Evolutionary conservation across 2,329 filamentous ascomycete genomes (phyloP).

Genomic region (Diaporthe amygdali): DNA sequence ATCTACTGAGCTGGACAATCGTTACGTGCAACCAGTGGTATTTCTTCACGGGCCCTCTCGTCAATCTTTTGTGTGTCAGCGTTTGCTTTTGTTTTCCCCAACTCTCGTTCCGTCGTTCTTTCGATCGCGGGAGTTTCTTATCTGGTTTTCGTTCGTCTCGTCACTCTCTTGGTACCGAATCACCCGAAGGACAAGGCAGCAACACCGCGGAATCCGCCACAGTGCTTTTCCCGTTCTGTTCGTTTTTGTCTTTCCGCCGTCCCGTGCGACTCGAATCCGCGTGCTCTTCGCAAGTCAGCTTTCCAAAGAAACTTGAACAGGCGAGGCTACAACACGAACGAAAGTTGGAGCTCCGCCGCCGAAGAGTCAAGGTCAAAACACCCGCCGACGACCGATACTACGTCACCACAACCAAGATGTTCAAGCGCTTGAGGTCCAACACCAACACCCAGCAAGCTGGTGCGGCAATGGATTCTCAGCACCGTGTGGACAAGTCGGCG

Average conservation of each 20-base stretch:
- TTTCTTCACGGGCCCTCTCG: constrained; percentile 59
- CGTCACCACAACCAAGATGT: constrained; percentile 68
- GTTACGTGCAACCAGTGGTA: constrained; percentile 37
- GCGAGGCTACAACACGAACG: constrained; percentile 19
- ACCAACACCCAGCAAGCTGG: constrained; percentile 52
- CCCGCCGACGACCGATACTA: constrained; percentile 18
- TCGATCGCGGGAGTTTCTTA: constrained; percentile 33
- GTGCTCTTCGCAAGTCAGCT: constrained; percentile 25
- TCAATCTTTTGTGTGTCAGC: constrained; percentile 49
- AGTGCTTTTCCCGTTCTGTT: constrained; percentile 41
- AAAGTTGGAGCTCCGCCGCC: constrained; percentile 20
- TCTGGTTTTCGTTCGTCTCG: constrained; percentile 54
- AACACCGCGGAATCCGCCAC: constrained; percentile 21
- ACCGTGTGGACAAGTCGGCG: constrained; percentile 84
- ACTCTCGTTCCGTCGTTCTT: constrained; percentile 44
- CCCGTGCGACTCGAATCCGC: constrained; percentile 38
- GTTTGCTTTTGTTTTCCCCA: constrained; percentile 37
- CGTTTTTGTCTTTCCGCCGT: constrained; percentile 36
- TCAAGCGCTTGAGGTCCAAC: constrained; percentile 86
- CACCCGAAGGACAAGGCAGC: constrained; percentile 27
- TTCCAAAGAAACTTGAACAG: constrained; percentile 18
- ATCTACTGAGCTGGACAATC: constrained; percentile 53
- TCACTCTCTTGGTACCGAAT: constrained; percentile 52
- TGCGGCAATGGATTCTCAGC: constrained; percentile 39
- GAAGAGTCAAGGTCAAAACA: constrained; percentile 16